These are phyloP conservation scores for Scedosporium aurantiacum DNA, from an alignment of 2,329 filamentous ascomycete genomes.

Conservation along the genomic window DNA sequence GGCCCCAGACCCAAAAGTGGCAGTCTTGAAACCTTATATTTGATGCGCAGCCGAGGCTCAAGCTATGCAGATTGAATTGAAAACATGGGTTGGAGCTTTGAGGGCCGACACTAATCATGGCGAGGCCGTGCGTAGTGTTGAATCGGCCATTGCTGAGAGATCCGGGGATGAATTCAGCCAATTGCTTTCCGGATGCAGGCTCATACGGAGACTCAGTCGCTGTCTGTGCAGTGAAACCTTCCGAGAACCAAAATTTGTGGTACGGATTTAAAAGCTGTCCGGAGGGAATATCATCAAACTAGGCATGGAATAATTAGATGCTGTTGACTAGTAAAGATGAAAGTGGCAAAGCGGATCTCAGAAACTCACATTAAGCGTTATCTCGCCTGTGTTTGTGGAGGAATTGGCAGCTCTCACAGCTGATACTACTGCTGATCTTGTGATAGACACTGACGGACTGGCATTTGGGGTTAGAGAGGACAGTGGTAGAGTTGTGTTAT, in stretches of 20 bases:
- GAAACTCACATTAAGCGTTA: background rate
- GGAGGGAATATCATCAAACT: constrained; percentile 1
- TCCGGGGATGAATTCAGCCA: constrained; percentile 20
- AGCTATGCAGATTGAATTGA: constrained; percentile 25
- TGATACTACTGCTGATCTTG: too few relatives aligned
- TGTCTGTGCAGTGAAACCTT: constrained; percentile 20
- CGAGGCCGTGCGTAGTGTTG: constrained; percentile 11
- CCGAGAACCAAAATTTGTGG: constrained; percentile 22
- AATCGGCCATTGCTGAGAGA: constrained; percentile 12
- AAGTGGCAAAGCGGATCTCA: too few relatives aligned
- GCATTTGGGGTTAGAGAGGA: too few relatives aligned
- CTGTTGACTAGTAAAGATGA: too few relatives aligned
- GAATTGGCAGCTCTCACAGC: too few relatives aligned
- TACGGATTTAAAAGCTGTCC: constrained; percentile 11
- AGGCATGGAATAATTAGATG: background rate
- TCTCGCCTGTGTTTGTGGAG: background rate
- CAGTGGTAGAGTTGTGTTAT: too few relatives aligned
- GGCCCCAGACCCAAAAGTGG: constrained; percentile 25
- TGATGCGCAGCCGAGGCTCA: constrained; percentile 28
- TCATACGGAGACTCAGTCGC: constrained; percentile 18
- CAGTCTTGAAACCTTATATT: constrained; percentile 17
- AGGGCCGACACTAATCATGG: constrained; percentile 15
- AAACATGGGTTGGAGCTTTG: constrained; percentile 15
- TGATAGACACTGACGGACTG: too few relatives aligned
- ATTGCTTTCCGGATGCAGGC: constrained; percentile 17